Percentiles rank a stretch among this genome's conserved stretches.
Conservation (phyloP, 306 rosid species). For the Psophocarpus tetragonolobus region DNA sequence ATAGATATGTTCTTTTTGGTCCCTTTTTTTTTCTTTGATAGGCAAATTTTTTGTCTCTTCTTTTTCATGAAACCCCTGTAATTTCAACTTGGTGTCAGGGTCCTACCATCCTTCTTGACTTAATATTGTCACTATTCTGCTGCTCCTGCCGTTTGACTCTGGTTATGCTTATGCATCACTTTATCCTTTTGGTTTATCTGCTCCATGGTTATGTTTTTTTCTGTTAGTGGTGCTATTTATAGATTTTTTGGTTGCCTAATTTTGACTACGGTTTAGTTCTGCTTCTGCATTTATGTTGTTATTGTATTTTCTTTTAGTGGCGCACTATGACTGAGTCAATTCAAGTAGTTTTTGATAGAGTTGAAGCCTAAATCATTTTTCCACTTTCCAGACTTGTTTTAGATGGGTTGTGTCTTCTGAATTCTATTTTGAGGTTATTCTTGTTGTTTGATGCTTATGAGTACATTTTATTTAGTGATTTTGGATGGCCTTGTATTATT, state of each 20-base stretch:
- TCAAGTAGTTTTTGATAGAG: background rate
- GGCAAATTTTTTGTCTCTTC: too few species aligned
- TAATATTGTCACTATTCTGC: background rate
- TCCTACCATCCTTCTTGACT: slow-evolving; percentile 14
- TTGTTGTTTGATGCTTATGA: background rate
- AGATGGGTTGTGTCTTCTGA: background rate
- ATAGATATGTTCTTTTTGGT: background rate
- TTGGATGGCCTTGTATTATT: background rate
- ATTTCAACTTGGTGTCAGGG: slow-evolving; percentile 9
- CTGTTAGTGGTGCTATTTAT: background rate
- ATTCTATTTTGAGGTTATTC: background rate
- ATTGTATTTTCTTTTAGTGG: background rate
- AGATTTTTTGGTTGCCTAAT: background rate
- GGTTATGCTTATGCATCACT: background rate
- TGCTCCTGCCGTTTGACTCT: background rate
- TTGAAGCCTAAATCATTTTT: background rate
- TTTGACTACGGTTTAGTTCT: background rate
- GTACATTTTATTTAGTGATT: background rate
- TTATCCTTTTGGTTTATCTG: background rate
- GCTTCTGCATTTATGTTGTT: background rate
- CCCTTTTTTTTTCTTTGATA: too few species aligned
- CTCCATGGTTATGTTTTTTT: background rate
- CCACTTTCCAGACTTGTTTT: background rate
- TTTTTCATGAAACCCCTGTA: background rate
- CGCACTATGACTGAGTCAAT: background rate